phyloP scores from a whole-genome alignment of 2,329 filamentous ascomycete genomes.

The Aspergillus sp. region DNA sequence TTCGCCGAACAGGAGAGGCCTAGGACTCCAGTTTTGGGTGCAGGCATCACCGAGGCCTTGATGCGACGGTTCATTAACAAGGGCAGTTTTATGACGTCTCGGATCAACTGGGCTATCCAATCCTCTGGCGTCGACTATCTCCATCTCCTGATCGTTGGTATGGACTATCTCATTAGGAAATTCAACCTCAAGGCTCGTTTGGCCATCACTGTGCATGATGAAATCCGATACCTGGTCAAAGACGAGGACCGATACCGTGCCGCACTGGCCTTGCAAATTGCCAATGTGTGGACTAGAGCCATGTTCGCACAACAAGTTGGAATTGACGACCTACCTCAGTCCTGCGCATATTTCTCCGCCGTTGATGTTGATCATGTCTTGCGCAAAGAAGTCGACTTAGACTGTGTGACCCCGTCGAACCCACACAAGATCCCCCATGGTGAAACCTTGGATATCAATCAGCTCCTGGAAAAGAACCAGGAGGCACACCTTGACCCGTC shows the following conservation, averaged over 20 bases:
- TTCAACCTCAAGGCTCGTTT: conserved; percentile 81
- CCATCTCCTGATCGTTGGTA: conserved; percentile 81
- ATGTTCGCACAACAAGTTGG: conserved; percentile 98
- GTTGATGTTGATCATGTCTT: conserved; percentile 92
- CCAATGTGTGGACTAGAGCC: conserved; percentile 92
- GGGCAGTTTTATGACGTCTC: conserved; percentile 85
- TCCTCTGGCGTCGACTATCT: conserved; percentile 96
- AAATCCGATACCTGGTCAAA: conserved; percentile 87
- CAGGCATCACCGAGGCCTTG: conserved; percentile 90
- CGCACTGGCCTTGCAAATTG: conserved; percentile 85
- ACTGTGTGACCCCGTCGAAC: conserved; percentile 88
- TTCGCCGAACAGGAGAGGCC: conserved; percentile 93
- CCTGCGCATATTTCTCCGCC: conserved; percentile 90
- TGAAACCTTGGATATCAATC: conserved; percentile 73
- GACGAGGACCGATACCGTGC: conserved; percentile 78
- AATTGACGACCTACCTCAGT: conserved; percentile 87
- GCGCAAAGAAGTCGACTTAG: conserved; percentile 97
- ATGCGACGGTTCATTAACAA: conserved; percentile 82
- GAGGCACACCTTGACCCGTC: conserved; percentile 60
- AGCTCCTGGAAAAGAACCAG: conserved; percentile 66
- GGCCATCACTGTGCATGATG: conserved; percentile 91
- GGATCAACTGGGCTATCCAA: conserved; percentile 99
- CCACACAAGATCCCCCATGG: conserved; percentile 68
- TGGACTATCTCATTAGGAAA: conserved; percentile 84
- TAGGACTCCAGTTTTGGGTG: conserved; percentile 82